phyloP scores from a whole-genome alignment of 2,329 filamentous ascomycete species.

The Penicillium sp. region DNA sequence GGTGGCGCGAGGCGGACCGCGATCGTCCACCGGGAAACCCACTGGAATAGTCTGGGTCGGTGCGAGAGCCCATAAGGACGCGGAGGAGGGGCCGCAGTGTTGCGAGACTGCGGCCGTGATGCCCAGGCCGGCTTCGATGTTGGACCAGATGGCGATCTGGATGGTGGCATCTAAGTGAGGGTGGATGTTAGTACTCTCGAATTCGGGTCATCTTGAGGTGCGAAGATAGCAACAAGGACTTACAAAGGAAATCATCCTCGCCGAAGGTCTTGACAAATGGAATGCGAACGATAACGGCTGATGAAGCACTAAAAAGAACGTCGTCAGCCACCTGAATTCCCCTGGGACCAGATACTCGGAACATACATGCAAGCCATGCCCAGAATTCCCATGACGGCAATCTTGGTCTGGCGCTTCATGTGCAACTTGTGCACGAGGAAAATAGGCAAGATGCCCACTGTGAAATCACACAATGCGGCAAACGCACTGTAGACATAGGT shows the following conservation, averaged over 20 bases:
- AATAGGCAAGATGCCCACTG: conserved; percentile 54
- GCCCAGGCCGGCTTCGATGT: conserved; percentile 37
- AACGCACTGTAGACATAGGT: conserved; percentile 38
- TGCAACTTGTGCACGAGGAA: conserved; percentile 59
- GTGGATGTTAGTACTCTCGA: neutral
- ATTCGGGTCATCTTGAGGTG: too few relatives aligned
- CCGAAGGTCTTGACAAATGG: conserved; percentile 42
- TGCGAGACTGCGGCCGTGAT: conserved; percentile 51
- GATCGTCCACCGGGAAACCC: conserved; percentile 18
- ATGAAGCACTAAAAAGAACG: conserved; percentile 39
- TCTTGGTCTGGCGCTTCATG: conserved; percentile 56
- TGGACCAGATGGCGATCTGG: conserved; percentile 46
- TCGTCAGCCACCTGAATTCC: neutral
- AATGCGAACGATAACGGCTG: conserved; percentile 49
- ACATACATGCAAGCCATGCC: conserved; percentile 57
- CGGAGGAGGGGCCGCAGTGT: conserved; percentile 53
- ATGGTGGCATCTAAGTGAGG: conserved; percentile 41
- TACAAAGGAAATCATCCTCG: conserved; percentile 41
- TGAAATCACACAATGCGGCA: conserved; percentile 51
- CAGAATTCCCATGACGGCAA: conserved; percentile 56
- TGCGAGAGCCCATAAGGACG: conserved; percentile 24
- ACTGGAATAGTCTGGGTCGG: conserved; percentile 21
- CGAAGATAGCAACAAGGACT: conserved; percentile 1
- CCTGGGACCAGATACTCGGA: conserved; percentile 18
- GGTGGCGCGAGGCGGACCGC: conserved; percentile 19